Conservation (phyloP, 768 basidiomycete species). For the Gymnopilus junonius region DNA sequence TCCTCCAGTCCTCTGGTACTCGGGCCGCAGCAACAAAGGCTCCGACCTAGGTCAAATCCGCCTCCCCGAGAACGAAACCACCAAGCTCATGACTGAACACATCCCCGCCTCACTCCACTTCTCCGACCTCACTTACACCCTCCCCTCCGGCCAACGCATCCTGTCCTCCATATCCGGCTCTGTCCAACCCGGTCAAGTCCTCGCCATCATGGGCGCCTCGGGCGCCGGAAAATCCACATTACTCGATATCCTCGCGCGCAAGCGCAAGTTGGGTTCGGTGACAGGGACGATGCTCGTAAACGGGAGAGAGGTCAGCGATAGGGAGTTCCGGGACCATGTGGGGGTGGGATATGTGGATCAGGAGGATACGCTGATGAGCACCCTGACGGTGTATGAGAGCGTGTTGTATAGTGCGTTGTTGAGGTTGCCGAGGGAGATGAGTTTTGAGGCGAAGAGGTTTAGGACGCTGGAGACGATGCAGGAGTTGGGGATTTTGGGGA, state of each 20-base stretch:
- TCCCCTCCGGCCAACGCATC: constrained; percentile 61
- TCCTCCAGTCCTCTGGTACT: constrained; percentile 80
- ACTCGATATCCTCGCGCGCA: constrained; percentile 93
- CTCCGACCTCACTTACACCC: constrained; percentile 78
- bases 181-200: constrained; percentile 86
- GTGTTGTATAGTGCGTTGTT: constrained; percentile 92
- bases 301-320: constrained; percentile 74
- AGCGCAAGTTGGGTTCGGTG: constrained; percentile 81
- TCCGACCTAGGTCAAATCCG: constrained; percentile 74
- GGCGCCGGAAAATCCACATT: constrained; percentile 97
- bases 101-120: constrained; percentile 95
- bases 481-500: constrained; percentile 90
- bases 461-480: constrained; percentile 95
- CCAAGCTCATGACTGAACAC: constrained; percentile 91
- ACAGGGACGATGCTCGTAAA: constrained; percentile 82
- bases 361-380: constrained; percentile 97
- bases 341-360: constrained; percentile 98
- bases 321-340: constrained; percentile 81
- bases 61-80: constrained; percentile 79
- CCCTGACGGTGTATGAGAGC: constrained; percentile 97
- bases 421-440: constrained; percentile 93
- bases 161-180: constrained; percentile 83
- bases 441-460: constrained; percentile 91
- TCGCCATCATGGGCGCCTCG: constrained; percentile 97
- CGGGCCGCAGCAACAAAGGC: constrained; percentile 71